phyloP scores from a whole-genome alignment of 1,139 yeast genomes.

The Blastobotrys raffinosifermentans region DNA sequence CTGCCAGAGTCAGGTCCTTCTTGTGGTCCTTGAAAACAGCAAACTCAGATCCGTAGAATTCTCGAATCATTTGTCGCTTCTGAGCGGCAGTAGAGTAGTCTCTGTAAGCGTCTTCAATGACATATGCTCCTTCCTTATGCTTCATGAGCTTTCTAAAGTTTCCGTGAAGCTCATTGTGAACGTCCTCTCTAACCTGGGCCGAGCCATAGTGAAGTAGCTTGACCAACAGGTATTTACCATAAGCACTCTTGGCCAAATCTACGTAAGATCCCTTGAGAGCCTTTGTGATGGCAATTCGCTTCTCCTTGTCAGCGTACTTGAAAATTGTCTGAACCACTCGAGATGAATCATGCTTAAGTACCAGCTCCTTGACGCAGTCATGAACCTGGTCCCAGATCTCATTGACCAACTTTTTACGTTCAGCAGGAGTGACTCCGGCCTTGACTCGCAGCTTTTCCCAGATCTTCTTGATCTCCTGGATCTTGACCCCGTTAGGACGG shows the following conservation, averaged over 20 bases:
- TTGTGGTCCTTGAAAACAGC: slow-evolving; percentile 75
- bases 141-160: slow-evolving; percentile 86
- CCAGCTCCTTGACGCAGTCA: slow-evolving; percentile 75
- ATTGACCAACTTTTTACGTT: slow-evolving; percentile 71
- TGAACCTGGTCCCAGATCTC: slow-evolving; percentile 82
- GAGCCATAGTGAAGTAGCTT: slow-evolving; percentile 91
- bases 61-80: slow-evolving; percentile 84
- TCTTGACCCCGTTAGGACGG: slow-evolving; percentile 80
- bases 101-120: slow-evolving; percentile 87
- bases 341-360: slow-evolving; percentile 93
- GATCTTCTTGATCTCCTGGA: slow-evolving; percentile 74
- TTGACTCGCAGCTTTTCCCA: slow-evolving; percentile 93
- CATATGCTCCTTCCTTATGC: slow-evolving; percentile 98
- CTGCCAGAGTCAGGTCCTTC: slow-evolving; percentile 55
- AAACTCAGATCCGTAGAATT: slow-evolving; percentile 96
- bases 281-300: slow-evolving; percentile 64
- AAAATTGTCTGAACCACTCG: slow-evolving; percentile 92
- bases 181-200: slow-evolving; percentile 65
- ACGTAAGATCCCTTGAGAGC: slow-evolving; percentile 74
- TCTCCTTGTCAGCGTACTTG: slow-evolving; percentile 74
- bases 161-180: slow-evolving; percentile 84
- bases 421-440: slow-evolving; percentile 68
- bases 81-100: slow-evolving; percentile 81
- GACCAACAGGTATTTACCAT: slow-evolving; percentile 86
- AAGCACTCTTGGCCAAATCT: slow-evolving; percentile 82